These are phyloP conservation scores for Yamadazyma philogaea DNA, from an alignment of 805 yeast genomes.

Conservation along the genomic window DNA sequence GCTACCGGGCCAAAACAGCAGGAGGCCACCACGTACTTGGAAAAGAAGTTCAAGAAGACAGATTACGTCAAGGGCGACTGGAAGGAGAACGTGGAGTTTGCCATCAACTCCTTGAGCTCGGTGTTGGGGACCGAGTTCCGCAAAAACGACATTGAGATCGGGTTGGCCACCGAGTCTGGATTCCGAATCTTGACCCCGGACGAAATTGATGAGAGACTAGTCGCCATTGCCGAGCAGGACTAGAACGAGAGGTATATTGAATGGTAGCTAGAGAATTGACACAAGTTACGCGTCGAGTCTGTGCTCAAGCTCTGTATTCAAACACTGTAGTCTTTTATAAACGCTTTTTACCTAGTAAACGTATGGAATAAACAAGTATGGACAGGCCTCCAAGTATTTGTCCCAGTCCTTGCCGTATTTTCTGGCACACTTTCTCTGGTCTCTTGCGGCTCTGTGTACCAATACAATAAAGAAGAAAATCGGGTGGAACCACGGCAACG, in stretches of 20 bases:
- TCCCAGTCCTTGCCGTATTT: constrained; percentile 97
- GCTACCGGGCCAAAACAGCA: constrained; percentile 98
- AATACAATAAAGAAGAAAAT: constrained; percentile 82
- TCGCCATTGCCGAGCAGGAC: constrained; percentile 95
- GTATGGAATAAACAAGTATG: constrained; percentile 88
- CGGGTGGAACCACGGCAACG: constrained; percentile 97
- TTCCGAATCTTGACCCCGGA: constrained; percentile 75
- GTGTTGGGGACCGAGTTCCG: constrained; percentile 91
- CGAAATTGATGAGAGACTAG: constrained; percentile 91
- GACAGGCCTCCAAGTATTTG: constrained; percentile 79
- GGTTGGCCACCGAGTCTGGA: constrained; percentile 72
- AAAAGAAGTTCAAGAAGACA: constrained; percentile 78
- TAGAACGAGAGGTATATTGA: too few relatives aligned
- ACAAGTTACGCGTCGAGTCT: too few relatives aligned
- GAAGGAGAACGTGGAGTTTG: constrained; percentile 86
- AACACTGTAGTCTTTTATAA: too few relatives aligned
- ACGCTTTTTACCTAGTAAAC: constrained; percentile 40
- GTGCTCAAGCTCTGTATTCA: too few relatives aligned
- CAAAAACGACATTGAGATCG: constrained; percentile 89
- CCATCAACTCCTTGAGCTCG: constrained; percentile 79
- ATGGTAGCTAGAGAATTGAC: too few relatives aligned
- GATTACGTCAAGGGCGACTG: constrained; percentile 74
- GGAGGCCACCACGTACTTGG: constrained; percentile 85
- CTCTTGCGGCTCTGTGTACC: constrained; percentile 86
- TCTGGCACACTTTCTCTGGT: constrained; percentile 73